Evolutionary conservation across 1,284 basidiomycete species (phyloP), one percentile per base, ranked within the genome.

Genomic region (Sporisorium reilianum): DNA sequence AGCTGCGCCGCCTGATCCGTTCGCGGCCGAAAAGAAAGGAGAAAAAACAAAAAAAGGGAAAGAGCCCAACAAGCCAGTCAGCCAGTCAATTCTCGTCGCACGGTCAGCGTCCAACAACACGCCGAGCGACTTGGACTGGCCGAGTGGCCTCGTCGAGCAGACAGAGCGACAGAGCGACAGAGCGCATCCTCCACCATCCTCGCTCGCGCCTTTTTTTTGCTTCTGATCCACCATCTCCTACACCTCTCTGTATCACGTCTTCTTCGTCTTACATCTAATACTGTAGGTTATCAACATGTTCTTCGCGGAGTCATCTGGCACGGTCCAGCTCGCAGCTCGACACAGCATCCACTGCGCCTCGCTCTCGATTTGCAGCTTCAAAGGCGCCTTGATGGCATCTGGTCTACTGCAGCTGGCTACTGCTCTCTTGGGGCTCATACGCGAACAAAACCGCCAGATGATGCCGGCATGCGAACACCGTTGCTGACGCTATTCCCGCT

Each of bases 1-100:
- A 22, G 48, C 51, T 30, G 11, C 20, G n/a, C 28, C 9, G 42
- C 53, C 42, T 68, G 60, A 64, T 56, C 67, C 67, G 67, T 69
- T 69, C 56, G 67, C 61, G 54, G 57, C 67, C 67, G 67, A 64
- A 63, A 55, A n/a, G 23, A 51, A 18, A n/a, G 8, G 16, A 30
- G 28, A n/a, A 18, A 14, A 7, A n/a, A 20, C 5, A 28, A 36
- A 23, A 53, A 30, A 36, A 26, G 25, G 38, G 23, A n/a, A n/a
- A n/a, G n/a, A n/a, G n/a, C 64, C 53, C 64, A 66, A 57, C 59
- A 67, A 56, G 10, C 40, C 16, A 42, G 30, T 44, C 46, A 34
- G 11, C 30, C 56, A 26, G 22, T 8, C 22, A 8, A 57, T 25
- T 49, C 42, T 68, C 66, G 60, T 68, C 66, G 55, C 66, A 68